Evolutionary conservation across 2,329 filamentous ascomycete genomes (phyloP).

Genomic region (Paracamarosporium sp.): DNA sequence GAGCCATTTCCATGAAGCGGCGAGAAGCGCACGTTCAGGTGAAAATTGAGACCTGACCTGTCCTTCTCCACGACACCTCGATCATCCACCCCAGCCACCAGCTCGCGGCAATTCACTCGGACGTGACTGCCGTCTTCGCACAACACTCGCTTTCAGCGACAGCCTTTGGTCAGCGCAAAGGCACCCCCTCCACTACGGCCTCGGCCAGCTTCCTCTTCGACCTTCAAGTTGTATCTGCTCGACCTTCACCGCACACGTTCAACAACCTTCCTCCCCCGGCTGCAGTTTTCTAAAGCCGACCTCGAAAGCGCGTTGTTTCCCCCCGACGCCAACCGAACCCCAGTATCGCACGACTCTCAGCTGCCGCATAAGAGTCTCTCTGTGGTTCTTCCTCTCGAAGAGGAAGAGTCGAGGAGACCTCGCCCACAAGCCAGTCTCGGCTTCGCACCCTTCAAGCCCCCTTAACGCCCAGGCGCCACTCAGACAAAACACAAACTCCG

Average conservation of each 20-base stretch:
- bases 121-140: slow-evolving; percentile 11
- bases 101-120: slow-evolving; percentile 4
- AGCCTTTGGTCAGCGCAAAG: slow-evolving; percentile 53
- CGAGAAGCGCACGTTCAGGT: slow-evolving; percentile 24
- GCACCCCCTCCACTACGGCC: slow-evolving; percentile 52
- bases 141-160: slow-evolving; percentile 23
- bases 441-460: slow-evolving; percentile 93
- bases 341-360: slow-evolving; percentile 73
- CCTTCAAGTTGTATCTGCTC: slow-evolving; percentile 56
- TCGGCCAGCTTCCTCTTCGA: slow-evolving; percentile 50
- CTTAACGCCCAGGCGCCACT: slow-evolving; percentile 69
- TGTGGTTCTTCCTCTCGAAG: slow-evolving; percentile 98
- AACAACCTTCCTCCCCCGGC: slow-evolving; percentile 57
- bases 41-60: slow-evolving; percentile 36
- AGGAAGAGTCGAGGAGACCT: slow-evolving; percentile 99
- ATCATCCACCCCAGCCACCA: slow-evolving; percentile 14
- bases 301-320: slow-evolving; percentile 53
- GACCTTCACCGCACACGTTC: slow-evolving; percentile 55
- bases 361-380: slow-evolving; percentile 99
- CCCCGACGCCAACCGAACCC: slow-evolving; percentile 52
- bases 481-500: slow-evolving; percentile 18
- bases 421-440: slow-evolving; percentile 83
- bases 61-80: slow-evolving; percentile 24
- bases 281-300: slow-evolving; percentile 42
- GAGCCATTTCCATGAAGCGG: slow-evolving; percentile 26